phyloP scores from a whole-genome alignment of 768 basidiomycete genomes.

The Tylopilus cervinicoccineus region DNA sequence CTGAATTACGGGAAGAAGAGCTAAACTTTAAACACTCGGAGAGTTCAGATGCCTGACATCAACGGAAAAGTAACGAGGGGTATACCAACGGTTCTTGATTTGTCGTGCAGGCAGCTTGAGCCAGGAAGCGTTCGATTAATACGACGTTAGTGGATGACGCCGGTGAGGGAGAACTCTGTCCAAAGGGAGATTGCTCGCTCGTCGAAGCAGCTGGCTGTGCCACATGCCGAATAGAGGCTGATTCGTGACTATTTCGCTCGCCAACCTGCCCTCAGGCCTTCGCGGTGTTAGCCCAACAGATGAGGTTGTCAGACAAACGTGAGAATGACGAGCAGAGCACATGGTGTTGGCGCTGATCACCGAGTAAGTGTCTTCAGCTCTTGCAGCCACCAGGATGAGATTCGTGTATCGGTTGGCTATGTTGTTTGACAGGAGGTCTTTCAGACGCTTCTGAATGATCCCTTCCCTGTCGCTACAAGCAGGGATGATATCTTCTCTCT shows the following conservation, averaged over 20 bases:
- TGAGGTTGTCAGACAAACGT: not conserved
- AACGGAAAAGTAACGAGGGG: constrained; percentile 5
- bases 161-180: not conserved
- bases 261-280: no score
- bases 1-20: not conserved
- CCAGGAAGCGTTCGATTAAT: not conserved
- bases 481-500: constrained; percentile 34
- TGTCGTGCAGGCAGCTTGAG: not conserved
- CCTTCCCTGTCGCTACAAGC: constrained; percentile 10
- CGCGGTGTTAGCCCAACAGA: no score
- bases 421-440: constrained; percentile 25
- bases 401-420: constrained; percentile 18
- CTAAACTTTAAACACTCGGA: not conserved
- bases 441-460: constrained; percentile 28
- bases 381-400: constrained; percentile 16
- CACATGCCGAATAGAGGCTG: not conserved
- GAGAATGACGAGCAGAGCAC: no score
- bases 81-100: not conserved
- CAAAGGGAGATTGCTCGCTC: not conserved
- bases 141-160: not conserved
- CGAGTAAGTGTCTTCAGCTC: constrained; percentile 3
- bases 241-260: not conserved
- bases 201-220: not conserved
- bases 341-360: no score
- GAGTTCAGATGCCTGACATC: not conserved